Base-by-base conservation (phyloP, 2,329 filamentous ascomycete species). In the Pestalotiopsis sp. region DNA sequence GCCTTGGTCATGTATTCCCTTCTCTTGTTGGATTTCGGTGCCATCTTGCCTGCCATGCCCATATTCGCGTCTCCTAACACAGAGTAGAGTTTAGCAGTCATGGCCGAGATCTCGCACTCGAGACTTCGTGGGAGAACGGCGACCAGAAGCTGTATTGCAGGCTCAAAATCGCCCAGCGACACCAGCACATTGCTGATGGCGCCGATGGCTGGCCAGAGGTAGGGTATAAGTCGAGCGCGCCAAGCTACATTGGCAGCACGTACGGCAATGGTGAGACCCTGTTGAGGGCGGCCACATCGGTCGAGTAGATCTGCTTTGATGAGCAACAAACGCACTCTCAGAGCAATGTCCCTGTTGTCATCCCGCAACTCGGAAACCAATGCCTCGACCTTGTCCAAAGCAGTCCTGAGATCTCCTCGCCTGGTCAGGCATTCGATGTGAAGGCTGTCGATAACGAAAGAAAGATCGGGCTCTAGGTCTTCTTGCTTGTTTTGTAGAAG, bases 61-160 rank as follows among this genome's bases (percentile, higher is more conserved):
- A 97, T 92, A 73, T 91, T 88, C 0, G 93, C 91, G 77, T 97
- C 94, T 0, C 89, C 92, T 3, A 97, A 86, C 25, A 89, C 80
- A 1, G 88, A 87, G 78, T 95, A 95, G 20, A 94, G 85, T 25
- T 84, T 85, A 0, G 90, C 94, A 0, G 86, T 85, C 14, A 93
- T 82, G 61, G 83, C 84, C 1, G 85, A 82, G 61, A 92, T 88
- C 65, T 90, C 88, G 64, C 88, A 89, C 79, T 97, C 93, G 1
- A 97, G 83, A 25, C 92, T 89, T 71, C 94, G 90, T 3, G 95
- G 94, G 69, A 97, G 85, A 9, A 93, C 85, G 1, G 89, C 89
- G 65, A 88, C 83, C 3, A 97, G 80, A 31, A 97, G 82, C 58
- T 88, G 83, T 3, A 82, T 82, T 0, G 92, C 91, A 1, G 90